Evolutionary conservation across 2,329 filamentous ascomycete species (phyloP).

Genomic region (Pseudogymnoascus sp.): DNA sequence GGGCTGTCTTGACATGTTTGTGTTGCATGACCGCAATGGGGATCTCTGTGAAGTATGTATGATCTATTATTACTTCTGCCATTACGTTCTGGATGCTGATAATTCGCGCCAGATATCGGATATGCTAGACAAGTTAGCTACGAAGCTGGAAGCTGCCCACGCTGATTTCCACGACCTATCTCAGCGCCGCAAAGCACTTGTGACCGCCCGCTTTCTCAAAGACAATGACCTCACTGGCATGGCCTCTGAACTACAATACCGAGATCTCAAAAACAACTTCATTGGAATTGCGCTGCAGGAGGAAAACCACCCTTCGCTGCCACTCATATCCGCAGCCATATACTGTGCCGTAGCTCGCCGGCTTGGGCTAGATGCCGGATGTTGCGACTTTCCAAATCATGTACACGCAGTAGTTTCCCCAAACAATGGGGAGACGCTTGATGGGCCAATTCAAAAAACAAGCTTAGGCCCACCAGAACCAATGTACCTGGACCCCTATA

Average conservation of each 20-base stretch:
- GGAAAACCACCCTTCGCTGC: slow-evolving; percentile 68
- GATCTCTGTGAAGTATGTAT: slow-evolving; percentile 59
- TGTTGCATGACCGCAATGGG: slow-evolving; percentile 63
- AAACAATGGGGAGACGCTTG: slow-evolving; percentile 51
- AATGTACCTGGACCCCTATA: slow-evolving; percentile 83
- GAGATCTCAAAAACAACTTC: slow-evolving; percentile 78
- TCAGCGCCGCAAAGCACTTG: slow-evolving; percentile 60
- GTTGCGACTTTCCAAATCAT: slow-evolving; percentile 76
- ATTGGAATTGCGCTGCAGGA: slow-evolving; percentile 74
- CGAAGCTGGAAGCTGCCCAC: slow-evolving; percentile 45
- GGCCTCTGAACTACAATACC: slow-evolving; percentile 59
- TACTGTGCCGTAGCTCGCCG: slow-evolving; percentile 73
- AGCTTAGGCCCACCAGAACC: slow-evolving; percentile 36
- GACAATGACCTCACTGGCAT: slow-evolving; percentile 63
- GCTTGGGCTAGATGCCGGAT: slow-evolving; percentile 67
- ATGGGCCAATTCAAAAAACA: slow-evolving; percentile 39
- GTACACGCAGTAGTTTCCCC: slow-evolving; percentile 73
- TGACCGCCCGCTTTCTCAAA: slow-evolving; percentile 63
- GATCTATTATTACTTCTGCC: slow-evolving; percentile 1
- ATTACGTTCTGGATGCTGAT: neutral
- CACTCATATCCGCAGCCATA: slow-evolving; percentile 79
- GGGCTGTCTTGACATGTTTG: slow-evolving; percentile 83
- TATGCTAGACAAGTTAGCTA: slow-evolving; percentile 59
- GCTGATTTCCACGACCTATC: slow-evolving; percentile 48
- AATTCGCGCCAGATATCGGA: slow-evolving; percentile 43